Evolutionary conservation across 257 asterid genomes (phyloP), one percentile per base, ranked within the genome.

Genomic region (Sherardia arvensis): DNA sequence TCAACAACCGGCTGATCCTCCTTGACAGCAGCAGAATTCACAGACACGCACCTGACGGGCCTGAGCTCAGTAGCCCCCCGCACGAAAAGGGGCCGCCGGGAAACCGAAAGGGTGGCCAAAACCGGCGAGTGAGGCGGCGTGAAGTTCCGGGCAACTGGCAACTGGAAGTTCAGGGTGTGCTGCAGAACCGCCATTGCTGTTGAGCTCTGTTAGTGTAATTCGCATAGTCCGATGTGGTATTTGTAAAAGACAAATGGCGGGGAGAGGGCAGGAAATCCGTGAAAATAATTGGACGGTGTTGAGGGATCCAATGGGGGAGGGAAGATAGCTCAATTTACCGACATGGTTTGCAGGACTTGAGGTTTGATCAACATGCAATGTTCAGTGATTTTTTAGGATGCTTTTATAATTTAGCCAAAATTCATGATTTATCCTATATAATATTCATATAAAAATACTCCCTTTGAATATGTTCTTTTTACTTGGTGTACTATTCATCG

Each of bases 231-330:
- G 12, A 22, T 8, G 22, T 14, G 28, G 7, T 10, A n/a, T 11
- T 34, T n/a, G 32, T 2, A 20, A 15, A 32, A 43, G 17, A 34
- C 43, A n/a, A 49, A 59, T 58, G 66, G 51, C 72, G 72, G 66
- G 59, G 3, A 55, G 29, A 21, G 43, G 25, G 48, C 58, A 67
- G 61, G 72, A 47, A 67, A 67, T 53, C 64, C 72, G 66, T 59
- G 60, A 67, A n/a, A 25, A 62, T n/a, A n/a, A 29, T 43, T 62
- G 66, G 22, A 62, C 27, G 25, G 56, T 20, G 36, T 17, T 45
- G 48, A 28, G 25, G 53, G 72, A 67, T 59, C 72, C 72, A n/a
- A 57, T 21, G 29, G 26, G 26, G 58, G 58, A 53, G 59, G 29
- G 32, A 25, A 54, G 33, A 54, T 54, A 5, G 58, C 58, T 8